Evolutionary conservation across 495 filamentous ascomycete genomes (phyloP).

Genomic region (Penicillium simplicissimum): DNA sequence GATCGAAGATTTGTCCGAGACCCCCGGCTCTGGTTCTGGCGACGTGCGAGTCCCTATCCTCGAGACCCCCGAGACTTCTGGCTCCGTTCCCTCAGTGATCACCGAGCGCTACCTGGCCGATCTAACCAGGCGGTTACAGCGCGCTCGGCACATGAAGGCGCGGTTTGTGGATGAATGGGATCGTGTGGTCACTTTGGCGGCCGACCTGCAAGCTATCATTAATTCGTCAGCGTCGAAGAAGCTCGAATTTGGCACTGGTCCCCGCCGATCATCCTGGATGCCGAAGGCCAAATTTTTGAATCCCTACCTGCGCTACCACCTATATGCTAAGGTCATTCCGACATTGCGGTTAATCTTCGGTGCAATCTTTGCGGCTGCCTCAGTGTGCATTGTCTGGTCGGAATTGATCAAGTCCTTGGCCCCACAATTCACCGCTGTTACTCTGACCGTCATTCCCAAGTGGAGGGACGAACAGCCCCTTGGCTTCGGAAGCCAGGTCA

Average conservation of each 20-base stretch:
- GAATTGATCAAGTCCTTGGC: constrained; percentile 79
- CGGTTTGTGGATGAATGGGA: constrained; percentile 88
- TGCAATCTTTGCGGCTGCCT: constrained; percentile 67
- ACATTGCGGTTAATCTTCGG: constrained; percentile 61
- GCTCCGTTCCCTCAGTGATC: constrained; percentile 70
- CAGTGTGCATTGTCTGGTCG: constrained; percentile 84
- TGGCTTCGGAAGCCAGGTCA: constrained; percentile 80
- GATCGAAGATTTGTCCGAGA: constrained; percentile 88
- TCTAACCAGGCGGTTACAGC: constrained; percentile 74
- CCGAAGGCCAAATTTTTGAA: constrained; percentile 62
- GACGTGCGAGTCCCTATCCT: constrained; percentile 58
- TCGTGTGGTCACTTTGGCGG: constrained; percentile 67
- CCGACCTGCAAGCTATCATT: constrained; percentile 75
- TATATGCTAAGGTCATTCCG: constrained; percentile 71
- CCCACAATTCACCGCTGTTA: constrained; percentile 77
- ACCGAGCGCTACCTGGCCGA: constrained; percentile 93
- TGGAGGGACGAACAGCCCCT: constrained; percentile 66
- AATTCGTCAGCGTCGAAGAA: constrained; percentile 80
- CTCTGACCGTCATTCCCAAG: constrained; percentile 81
- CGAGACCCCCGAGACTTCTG: constrained; percentile 35
- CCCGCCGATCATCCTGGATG: constrained; percentile 57
- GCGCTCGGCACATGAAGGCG: constrained; percentile 77
- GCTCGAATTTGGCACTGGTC: constrained; percentile 67
- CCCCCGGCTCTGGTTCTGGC: constrained; percentile 63
- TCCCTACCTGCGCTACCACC: constrained; percentile 79